A percentile compares a stretch with the other conserved stretches of the same genome.
phyloP scores from a whole-genome alignment of 108 stramenopile genomes.

The Epithemia pelagica region DNA sequence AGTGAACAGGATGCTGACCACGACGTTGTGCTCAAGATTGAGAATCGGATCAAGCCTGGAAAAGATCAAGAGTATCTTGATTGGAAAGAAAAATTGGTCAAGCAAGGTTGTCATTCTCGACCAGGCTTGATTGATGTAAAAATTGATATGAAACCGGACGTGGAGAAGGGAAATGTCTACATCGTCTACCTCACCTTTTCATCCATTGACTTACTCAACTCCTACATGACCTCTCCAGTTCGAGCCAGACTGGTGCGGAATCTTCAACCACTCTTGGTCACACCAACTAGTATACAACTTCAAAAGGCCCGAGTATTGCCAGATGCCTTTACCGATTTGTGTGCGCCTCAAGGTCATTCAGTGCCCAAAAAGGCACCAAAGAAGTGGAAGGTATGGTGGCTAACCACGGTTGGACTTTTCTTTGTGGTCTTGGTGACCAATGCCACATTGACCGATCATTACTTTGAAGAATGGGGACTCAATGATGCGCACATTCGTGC shows the following conservation, averaged over 20 bases:
- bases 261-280: slow-evolving; percentile 6
- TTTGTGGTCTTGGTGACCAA: background rate
- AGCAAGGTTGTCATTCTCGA: background rate
- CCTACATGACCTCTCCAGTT: slow-evolving; percentile 13
- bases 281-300: slow-evolving; percentile 12
- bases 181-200: slow-evolving; percentile 16
- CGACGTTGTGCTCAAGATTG: slow-evolving; percentile 7
- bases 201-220: slow-evolving; percentile 10
- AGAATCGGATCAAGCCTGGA: slow-evolving; percentile 14
- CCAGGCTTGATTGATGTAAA: slow-evolving; percentile 5
- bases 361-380: slow-evolving; percentile 11
- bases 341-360: slow-evolving; percentile 6
- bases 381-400: slow-evolving; percentile 26
- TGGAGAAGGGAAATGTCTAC: background rate
- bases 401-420: slow-evolving; percentile 10
- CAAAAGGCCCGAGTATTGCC: slow-evolving; percentile 1
- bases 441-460: slow-evolving; percentile 10
- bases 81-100: slow-evolving; percentile 5
- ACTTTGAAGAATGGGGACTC: slow-evolving; percentile 16
- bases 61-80: slow-evolving; percentile 8
- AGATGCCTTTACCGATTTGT: slow-evolving; percentile 23
- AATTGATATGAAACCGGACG: background rate
- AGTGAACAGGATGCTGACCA: background rate
- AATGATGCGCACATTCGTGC: slow-evolving; percentile 4
- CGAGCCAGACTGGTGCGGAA: slow-evolving; percentile 9